phyloP scores from a whole-genome alignment of 257 asterid genomes.

The Solanum piurae region DNA sequence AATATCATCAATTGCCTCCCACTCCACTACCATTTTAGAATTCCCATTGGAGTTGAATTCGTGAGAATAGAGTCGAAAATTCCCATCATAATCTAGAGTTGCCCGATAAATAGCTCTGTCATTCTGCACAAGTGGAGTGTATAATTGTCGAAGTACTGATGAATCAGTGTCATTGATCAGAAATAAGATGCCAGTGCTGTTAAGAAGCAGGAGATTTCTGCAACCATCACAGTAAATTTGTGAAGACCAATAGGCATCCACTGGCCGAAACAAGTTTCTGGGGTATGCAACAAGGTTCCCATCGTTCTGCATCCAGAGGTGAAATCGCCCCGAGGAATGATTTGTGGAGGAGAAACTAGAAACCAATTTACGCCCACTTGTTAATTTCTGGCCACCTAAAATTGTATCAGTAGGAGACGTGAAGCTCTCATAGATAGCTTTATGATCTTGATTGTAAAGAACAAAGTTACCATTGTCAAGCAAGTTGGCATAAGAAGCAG shows the following conservation, averaged over 20 bases:
- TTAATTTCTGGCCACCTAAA: slow-evolving; percentile 12
- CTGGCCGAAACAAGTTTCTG: background rate
- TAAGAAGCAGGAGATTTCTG: background rate
- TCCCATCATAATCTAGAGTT: slow-evolving; percentile 10
- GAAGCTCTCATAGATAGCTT: slow-evolving; percentile 10
- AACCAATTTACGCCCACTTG: background rate
- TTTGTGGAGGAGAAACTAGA: slow-evolving; percentile 3
- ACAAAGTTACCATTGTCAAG: slow-evolving; percentile 14
- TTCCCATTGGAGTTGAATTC: background rate
- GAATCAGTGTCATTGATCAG: background rate
- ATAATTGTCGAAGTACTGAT: background rate
- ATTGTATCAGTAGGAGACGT: slow-evolving; percentile 3
- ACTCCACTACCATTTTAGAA: background rate
- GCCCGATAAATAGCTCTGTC: background rate
- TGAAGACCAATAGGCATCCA: slow-evolving; percentile 3
- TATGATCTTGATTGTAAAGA: background rate
- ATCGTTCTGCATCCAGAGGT: slow-evolving; percentile 8
- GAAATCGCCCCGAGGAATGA: slow-evolving; percentile 9
- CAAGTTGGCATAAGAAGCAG: slow-evolving; percentile 3
- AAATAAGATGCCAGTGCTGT: background rate
- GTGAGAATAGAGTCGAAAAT: slow-evolving; percentile 12
- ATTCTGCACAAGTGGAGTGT: background rate
- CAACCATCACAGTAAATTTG: background rate
- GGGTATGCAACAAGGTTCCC: slow-evolving; percentile 22
- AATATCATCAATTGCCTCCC: slow-evolving; percentile 5